Evolutionary conservation across 805 yeast species (phyloP).

Genomic region (Saccharomycopsis sp.): DNA sequence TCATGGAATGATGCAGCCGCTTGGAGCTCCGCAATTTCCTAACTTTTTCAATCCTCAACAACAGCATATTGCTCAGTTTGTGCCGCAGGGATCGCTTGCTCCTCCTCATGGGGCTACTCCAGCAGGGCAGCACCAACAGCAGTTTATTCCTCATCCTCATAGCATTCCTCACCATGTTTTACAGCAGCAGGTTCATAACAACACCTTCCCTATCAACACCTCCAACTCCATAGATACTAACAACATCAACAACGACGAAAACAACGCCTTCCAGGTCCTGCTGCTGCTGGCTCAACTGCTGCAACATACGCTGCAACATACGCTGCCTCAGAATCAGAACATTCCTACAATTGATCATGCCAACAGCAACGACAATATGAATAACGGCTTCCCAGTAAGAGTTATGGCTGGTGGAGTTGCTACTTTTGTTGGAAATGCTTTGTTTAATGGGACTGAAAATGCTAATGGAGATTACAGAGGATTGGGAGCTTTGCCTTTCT

Average conservation of each 20-base stretch:
- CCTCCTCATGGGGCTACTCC: conserved; percentile 7
- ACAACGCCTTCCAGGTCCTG: neutral
- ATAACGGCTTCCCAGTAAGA: neutral
- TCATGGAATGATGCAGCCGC: neutral
- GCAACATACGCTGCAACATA: conserved; percentile 36
- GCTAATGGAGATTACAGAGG: conserved; percentile 5
- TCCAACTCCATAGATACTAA: neutral
- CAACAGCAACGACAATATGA: too few species aligned
- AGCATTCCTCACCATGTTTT: neutral
- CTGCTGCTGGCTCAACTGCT: neutral
- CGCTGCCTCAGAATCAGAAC: conserved; percentile 22
- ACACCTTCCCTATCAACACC: neutral
- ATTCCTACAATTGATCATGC: neutral
- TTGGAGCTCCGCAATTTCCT: conserved; percentile 13
- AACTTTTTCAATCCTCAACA: conserved; percentile 19
- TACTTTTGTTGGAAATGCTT: neutral
- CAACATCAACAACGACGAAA: conserved; percentile 16
- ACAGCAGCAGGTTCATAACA: neutral
- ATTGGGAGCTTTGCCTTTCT: neutral
- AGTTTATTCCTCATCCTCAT: neutral
- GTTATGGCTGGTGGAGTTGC: neutral
- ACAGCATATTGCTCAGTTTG: conserved; percentile 7
- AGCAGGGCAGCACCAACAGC: conserved; percentile 13
- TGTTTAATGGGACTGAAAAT: neutral
- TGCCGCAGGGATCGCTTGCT: neutral